Evolutionary conservation across 2,329 filamentous ascomycete genomes (phyloP).

Genomic region (Penicillium decumbens): DNA sequence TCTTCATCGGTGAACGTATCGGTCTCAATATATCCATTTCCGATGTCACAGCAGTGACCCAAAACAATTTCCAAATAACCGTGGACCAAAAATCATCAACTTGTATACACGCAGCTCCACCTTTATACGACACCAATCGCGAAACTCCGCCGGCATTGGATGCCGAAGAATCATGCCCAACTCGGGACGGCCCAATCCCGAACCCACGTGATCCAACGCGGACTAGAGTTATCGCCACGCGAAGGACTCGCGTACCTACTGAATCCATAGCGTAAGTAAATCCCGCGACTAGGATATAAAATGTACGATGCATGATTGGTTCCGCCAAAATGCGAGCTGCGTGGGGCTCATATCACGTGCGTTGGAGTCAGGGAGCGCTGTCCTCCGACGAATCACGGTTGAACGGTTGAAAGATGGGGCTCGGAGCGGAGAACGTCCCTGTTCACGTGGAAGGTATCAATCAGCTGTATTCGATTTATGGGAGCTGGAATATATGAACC

Average conservation of each 20-base stretch:
- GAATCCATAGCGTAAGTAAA: too few relatives aligned
- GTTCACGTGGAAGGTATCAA: neutral
- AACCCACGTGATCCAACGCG: neutral
- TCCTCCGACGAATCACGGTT: constrained; percentile 20
- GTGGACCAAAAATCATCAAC: neutral
- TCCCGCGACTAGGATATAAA: neutral
- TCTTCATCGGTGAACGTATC: neutral
- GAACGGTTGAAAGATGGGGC: neutral
- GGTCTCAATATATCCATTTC: neutral
- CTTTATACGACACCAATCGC: neutral
- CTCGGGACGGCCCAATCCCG: constrained; percentile 4
- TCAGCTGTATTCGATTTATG: neutral
- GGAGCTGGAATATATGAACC: neutral
- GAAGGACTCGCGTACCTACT: too few relatives aligned
- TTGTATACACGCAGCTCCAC: neutral
- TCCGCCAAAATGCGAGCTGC: neutral
- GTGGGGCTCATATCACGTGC: constrained; percentile 16
- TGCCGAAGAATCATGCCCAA: constrained; percentile 2
- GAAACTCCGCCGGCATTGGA: neutral
- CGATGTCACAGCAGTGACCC: neutral
- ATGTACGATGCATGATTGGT: constrained; percentile 11
- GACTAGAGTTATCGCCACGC: too few relatives aligned
- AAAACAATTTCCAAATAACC: neutral
- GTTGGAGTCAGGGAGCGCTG: constrained; percentile 16
- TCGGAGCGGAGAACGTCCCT: neutral